Percentiles rank a stretch among this genome's conserved stretches.
phyloP scores from a whole-genome alignment of 257 asterid genomes.

The Fraxinus quadrangulata region DNA sequence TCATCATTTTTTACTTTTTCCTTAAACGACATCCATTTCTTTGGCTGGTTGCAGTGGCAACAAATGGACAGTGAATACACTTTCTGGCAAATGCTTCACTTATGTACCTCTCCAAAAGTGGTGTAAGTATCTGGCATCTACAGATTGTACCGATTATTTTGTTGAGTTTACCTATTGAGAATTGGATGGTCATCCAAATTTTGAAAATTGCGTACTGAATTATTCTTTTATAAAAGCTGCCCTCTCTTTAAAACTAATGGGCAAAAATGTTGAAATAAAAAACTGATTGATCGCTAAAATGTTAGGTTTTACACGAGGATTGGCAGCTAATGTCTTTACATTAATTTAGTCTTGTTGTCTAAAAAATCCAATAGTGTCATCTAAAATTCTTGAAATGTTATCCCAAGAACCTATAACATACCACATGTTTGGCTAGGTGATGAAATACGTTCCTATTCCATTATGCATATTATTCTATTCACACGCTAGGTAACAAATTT shows the following conservation, averaged over 20 bases:
- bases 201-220: neutral
- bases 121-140: constrained; percentile 70
- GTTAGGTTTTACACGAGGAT: neutral
- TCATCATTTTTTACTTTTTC: constrained; percentile 15
- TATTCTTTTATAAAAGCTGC: neutral
- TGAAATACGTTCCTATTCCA: neutral
- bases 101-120: constrained; percentile 96
- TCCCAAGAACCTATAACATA: neutral
- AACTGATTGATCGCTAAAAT: neutral
- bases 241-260: neutral
- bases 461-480: neutral
- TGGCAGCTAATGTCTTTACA: neutral
- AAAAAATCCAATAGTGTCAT: neutral
- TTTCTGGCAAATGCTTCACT: constrained; percentile 98
- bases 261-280: neutral
- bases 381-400: neutral
- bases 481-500: neutral
- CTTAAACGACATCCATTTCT: constrained; percentile 27
- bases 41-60: constrained; percentile 74
- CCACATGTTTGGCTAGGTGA: neutral
- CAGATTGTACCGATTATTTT: neutral
- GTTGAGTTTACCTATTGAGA: neutral
- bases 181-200: neutral
- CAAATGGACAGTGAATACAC: constrained; percentile 99
- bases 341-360: neutral